phyloP scores from a whole-genome alignment of 768 basidiomycete genomes.

The Rhizopogon vesiculosus region DNA sequence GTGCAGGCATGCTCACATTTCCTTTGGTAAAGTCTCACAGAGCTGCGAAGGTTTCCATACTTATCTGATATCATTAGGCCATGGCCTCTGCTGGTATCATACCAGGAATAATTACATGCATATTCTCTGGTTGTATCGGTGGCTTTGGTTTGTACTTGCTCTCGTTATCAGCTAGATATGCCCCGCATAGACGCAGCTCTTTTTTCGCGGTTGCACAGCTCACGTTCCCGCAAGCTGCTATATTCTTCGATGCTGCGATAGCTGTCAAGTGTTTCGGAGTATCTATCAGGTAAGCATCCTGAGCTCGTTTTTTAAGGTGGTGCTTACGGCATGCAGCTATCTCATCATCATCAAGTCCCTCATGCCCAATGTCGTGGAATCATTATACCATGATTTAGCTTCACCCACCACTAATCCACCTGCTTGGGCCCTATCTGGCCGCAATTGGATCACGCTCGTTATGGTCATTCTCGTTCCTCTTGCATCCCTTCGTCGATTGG shows the following conservation, averaged over 20 bases:
- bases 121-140: constrained; percentile 71
- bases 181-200: constrained; percentile 71
- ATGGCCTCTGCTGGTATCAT: constrained; percentile 88
- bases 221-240: constrained; percentile 83
- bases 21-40: constrained; percentile 53
- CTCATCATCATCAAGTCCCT: constrained; percentile 91
- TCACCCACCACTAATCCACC: constrained; percentile 63
- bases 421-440: constrained; percentile 68
- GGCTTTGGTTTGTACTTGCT: constrained; percentile 89
- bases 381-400: constrained; percentile 75
- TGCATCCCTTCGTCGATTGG: constrained; percentile 75
- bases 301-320: neutral
- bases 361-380: constrained; percentile 85
- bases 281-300: constrained; percentile 65
- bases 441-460: constrained; percentile 77
- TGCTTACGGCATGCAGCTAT: constrained; percentile 45
- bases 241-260: constrained; percentile 92
- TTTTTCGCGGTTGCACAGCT: constrained; percentile 82
- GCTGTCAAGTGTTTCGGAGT: constrained; percentile 97
- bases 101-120: constrained; percentile 85
- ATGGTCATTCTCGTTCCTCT: constrained; percentile 78
- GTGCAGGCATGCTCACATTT: constrained; percentile 81
- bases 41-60: neutral
- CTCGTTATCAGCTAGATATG: constrained; percentile 72
- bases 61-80: constrained; percentile 43